A percentile compares a stretch with the other conserved stretches of the same genome.
Conservation (phyloP, 1,284 basidiomycete species). For the Cryptococcus jaspeensis region DNA sequence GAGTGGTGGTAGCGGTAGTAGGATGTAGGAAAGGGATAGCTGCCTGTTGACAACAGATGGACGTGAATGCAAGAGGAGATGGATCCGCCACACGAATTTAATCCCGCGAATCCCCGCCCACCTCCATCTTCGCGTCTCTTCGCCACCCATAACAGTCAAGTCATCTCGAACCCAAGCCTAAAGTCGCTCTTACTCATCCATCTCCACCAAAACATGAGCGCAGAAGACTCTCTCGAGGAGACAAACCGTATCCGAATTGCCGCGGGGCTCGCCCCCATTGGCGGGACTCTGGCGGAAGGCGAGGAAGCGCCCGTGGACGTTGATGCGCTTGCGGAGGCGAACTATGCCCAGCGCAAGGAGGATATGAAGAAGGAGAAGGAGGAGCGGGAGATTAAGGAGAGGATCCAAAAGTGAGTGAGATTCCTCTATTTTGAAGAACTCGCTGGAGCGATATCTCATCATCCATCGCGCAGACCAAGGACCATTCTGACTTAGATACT, state of each 20-base stretch:
- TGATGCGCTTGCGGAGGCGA: constrained; percentile 67
- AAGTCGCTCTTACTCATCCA: no score
- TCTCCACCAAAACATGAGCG: constrained; percentile 51
- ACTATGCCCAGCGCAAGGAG: constrained; percentile 72
- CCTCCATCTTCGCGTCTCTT: no score
- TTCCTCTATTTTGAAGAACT: background rate
- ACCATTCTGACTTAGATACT: constrained; percentile 1
- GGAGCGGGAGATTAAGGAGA: constrained; percentile 71
- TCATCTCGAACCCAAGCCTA: no score
- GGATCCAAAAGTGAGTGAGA: constrained; percentile 85
- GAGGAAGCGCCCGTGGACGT: constrained; percentile 59
- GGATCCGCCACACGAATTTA: no score
- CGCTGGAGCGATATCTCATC: background rate
- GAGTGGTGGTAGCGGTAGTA: no score
- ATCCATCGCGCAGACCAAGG: constrained; percentile 29
- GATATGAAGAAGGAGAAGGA: constrained; percentile 70
- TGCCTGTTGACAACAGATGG: no score
- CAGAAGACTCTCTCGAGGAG: constrained; percentile 76
- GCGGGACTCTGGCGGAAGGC: constrained; percentile 61
- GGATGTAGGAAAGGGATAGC: no score
- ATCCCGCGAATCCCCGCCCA: no score
- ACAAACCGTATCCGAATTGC: constrained; percentile 96
- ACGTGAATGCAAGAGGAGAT: no score
- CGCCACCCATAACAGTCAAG: no score
- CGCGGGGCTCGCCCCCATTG: constrained; percentile 89